Evolutionary conservation across 257 asterid genomes (phyloP), one percentile per base, ranked within the genome.

Genomic region (Solanum peruvianum): DNA sequence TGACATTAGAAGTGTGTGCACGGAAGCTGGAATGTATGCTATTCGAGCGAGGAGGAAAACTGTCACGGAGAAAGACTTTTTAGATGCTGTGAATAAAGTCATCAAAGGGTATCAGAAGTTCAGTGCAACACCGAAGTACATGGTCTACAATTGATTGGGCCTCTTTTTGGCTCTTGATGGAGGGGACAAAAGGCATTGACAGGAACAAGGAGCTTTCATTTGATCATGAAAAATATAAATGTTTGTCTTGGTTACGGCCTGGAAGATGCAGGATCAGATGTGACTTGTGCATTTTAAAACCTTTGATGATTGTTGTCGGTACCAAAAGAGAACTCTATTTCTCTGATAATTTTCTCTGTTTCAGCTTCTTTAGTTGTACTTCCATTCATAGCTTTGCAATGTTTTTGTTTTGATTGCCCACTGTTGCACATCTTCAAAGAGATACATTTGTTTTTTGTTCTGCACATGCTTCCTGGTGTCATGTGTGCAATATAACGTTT

Each of bases 31-130:
- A 44, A 96, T 95, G 99, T 95, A 87, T 66, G 98, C 99, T 6
- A 96, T 96, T 44, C 90, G 98, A 27, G 98, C 99, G 4, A 89
- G 99, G 86, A 94, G 98, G 90, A 96, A 95, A 91, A 96, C 99
- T 0, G 98, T 96, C 9, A 96, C 99, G 0, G 99, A 96, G 94
- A 96, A 95, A 89, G 99, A 96, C 88, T 96, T 96, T 71, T 92
- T 95, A 7, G 99, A 96, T 86, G 99, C 99, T 7, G 99, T 95
- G 80, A 96, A 96, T 91, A 96, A 96, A 89, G 99, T 96, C 82
- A 95, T 96, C 87, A 96, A 95, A 89, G 98, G 99, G n/a, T 96
- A 96, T 72, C 98, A 96, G 92, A 96, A 96, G 85, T 96, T 96
- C 92, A 96, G 98, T 76, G 98, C 99, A 7, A 96, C 99, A 3